Base-by-base conservation (phyloP, 2,329 filamentous ascomycete species). In the Fusarium globosum region DNA sequence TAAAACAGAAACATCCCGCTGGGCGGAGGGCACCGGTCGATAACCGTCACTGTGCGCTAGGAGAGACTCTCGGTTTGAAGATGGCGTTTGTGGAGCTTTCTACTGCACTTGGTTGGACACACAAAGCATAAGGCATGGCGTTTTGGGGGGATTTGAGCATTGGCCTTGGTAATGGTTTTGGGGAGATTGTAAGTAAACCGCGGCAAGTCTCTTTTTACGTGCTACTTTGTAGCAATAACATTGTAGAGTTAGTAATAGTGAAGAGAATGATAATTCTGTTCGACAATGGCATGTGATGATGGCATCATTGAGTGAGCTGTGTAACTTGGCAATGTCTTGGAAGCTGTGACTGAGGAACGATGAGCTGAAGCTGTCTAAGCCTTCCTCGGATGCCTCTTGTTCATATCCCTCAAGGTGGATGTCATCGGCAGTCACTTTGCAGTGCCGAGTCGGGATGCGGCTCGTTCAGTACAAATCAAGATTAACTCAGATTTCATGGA, bases 81-180 rank as follows among this genome's bases (percentile, higher is more conserved):
- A 73, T 41, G 73, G 73, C 72, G 72, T 75, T 55, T 74, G 65
- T 75, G 72, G 72, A 74, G 64, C 72, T 62, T 74, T 63, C 56
- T 53, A 39, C 63, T 48, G 53, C 41, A 69, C 71, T 68, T 73
- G 65, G 58, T 66, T 67, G 58, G 66, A 61, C 58, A 75, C 72
- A 68, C 72, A 68, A 63, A 70, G 69, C 72, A 74, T 74, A 20
- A 58, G 53, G 72, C 69, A 64, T 33, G 72, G 72, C 72, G 72
- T 68, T 74, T 74, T 67, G 48, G 65, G 61, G 45, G 64, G 33
- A 45, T 61, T 61, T 66, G 28, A 39, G 53, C 35, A 38, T 41
- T 38, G 63, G 43, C 14, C 35, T 61, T 67, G 45, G 45, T 41
- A 46, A 42, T 65, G 43, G 46, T 15, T 38, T 36, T 65, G 48